Evolutionary conservation across 257 asterid genomes (phyloP), one percentile per base, ranked within the genome.

Genomic region (Nicotiana undulata): DNA sequence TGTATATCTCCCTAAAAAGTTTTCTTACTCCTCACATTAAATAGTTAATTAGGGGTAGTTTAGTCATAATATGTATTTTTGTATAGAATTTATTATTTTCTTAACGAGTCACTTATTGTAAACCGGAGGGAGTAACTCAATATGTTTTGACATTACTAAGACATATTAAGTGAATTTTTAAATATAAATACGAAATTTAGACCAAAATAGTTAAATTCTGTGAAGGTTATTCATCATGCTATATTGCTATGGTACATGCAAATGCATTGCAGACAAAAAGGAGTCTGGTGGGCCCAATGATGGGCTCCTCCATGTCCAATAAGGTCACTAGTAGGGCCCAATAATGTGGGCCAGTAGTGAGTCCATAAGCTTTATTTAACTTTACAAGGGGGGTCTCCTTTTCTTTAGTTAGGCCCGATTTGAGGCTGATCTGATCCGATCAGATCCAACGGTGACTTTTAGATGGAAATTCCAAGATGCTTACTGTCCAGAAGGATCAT

Each of bases 401-500:
- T 74, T 74, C 24, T 24, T 74, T 74, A 24, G 78, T 74, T 74
- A 49, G 60, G 78, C 78, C 61, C 16, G 61, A 46, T 46, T 26
- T 61, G 58, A 34, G 63, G 37, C 3, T 20, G 49, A 55, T 77
- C 81, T 77, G 82, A 79, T 79, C 82, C 75, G 76, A 79, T 79
- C 82, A 72, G 61, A 72, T 72, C 78, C 78, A 74, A 74, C 61
- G 61, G 61, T 74, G 24, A 24, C 78, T 74, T 74, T 65, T 15
- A 0, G 24, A 46, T n/a, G 56, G 29, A 63, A 77, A 56, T 63
- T 56, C 59, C 31, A 66, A 79, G 82, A 79, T 79, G 82, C 82
- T 79, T 79, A 37, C 5, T 79, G 81, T 79, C 81, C 9, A 40
- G 0, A 61, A 79, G 82, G 82, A 79, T 79, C 75, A 79, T 79